phyloP scores from a whole-genome alignment of 2,329 filamentous ascomycete genomes.

The Madurella fahalii region DNA sequence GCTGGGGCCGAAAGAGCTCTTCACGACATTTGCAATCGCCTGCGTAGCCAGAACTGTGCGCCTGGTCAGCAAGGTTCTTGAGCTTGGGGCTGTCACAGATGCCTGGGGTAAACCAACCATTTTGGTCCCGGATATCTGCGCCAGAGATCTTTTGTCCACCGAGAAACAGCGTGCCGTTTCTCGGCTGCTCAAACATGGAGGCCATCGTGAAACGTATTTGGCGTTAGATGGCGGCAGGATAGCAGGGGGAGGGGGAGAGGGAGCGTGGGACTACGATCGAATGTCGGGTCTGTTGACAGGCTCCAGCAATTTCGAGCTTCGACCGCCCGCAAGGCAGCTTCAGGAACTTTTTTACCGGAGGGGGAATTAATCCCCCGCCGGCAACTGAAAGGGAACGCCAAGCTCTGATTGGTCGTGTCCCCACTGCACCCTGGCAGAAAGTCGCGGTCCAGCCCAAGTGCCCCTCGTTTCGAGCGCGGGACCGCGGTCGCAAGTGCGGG shows the following conservation, averaged over 20 bases:
- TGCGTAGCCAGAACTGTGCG: slow-evolving; percentile 81
- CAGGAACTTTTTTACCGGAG: slow-evolving; percentile 27
- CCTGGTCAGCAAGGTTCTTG: slow-evolving; percentile 21
- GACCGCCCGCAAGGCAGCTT: slow-evolving; percentile 22
- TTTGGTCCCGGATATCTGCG: slow-evolving; percentile 93
- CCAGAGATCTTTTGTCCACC: slow-evolving; percentile 97
- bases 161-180: slow-evolving; percentile 94
- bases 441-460: slow-evolving; percentile 16
- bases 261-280: slow-evolving; percentile 8
- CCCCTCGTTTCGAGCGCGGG: slow-evolving; percentile 19
- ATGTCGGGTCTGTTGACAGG: slow-evolving; percentile 21
- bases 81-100: slow-evolving; percentile 2
- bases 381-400: not conserved
- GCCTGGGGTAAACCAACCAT: slow-evolving; percentile 56
- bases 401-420: slow-evolving; percentile 13
- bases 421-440: slow-evolving; percentile 4
- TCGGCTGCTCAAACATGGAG: slow-evolving; percentile 91
- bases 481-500: slow-evolving; percentile 20
- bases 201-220: slow-evolving; percentile 58
- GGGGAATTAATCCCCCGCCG: slow-evolving; percentile 24
- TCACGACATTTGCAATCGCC: slow-evolving; percentile 97
- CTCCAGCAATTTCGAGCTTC: slow-evolving; percentile 28
- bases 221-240: slow-evolving; percentile 4
- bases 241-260: slow-evolving; percentile 4
- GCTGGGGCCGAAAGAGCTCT: slow-evolving; percentile 95